These are phyloP conservation scores for Wickerhamomyces mucosus DNA, from an alignment of 805 yeast genomes.

Conservation along the genomic window DNA sequence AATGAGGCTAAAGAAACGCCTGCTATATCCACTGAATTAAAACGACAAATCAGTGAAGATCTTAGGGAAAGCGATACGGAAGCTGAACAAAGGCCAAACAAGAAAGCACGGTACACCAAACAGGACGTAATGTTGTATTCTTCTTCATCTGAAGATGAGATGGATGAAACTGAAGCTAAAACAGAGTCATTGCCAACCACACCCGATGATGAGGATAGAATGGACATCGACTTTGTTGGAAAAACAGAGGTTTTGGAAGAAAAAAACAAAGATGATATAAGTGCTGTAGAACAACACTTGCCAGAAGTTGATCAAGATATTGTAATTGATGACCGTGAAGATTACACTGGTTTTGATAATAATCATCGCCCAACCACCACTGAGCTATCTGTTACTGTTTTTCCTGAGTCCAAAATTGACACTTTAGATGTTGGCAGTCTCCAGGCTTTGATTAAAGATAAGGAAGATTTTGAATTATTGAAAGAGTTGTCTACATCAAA, in stretches of 20 bases:
- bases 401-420: constrained; percentile 26
- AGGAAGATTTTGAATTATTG: constrained; percentile 59
- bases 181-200: constrained; percentile 20
- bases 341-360: constrained; percentile 19
- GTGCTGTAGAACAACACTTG: neutral
- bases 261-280: neutral
- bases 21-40: constrained; percentile 2
- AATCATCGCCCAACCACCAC: constrained; percentile 41
- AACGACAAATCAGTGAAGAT: constrained; percentile 4
- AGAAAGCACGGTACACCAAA: neutral
- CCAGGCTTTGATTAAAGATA: constrained; percentile 53
- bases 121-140: constrained; percentile 11
- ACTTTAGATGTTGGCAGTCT: constrained; percentile 36
- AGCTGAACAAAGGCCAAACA: neutral
- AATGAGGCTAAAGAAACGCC: constrained; percentile 6
- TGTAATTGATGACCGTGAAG: neutral
- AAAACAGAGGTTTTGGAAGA: neutral
- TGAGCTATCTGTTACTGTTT: constrained; percentile 46
- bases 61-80: constrained; percentile 9
- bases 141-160: constrained; percentile 24
- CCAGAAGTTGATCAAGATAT: neutral
- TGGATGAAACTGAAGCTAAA: constrained; percentile 19
- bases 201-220: constrained; percentile 21
- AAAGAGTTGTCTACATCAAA: constrained; percentile 37
- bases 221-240: constrained; percentile 12